Percentiles rank a stretch among this genome's conserved stretches.
Evolutionary conservation across 2,329 filamentous ascomycete species (phyloP).

Genomic region (Cytospora leucostoma): DNA sequence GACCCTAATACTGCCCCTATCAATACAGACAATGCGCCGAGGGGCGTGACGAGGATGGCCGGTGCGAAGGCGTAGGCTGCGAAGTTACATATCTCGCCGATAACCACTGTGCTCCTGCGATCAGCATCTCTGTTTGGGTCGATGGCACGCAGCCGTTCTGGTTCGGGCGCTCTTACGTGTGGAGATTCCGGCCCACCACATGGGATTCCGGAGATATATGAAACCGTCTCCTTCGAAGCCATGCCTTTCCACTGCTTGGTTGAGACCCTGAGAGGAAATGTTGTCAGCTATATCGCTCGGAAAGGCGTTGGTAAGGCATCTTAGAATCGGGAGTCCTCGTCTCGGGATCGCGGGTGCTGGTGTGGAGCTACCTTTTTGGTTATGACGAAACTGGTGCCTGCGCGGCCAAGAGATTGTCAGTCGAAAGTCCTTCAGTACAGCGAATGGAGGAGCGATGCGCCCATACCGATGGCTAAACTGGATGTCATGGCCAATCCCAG

Average conservation of each 20-base stretch:
- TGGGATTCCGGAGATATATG: slow-evolving; percentile 88
- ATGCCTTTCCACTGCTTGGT: slow-evolving; percentile 85
- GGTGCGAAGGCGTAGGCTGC: slow-evolving; percentile 97
- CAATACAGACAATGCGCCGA: slow-evolving; percentile 90
- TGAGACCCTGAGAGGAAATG: slow-evolving; percentile 65
- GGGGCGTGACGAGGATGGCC: slow-evolving; percentile 94
- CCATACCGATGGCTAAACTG: slow-evolving; percentile 73
- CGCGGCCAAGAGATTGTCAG: slow-evolving; percentile 25
- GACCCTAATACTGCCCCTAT: slow-evolving; percentile 94
- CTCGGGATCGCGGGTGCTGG: slow-evolving; percentile 5
- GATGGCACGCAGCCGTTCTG: slow-evolving; percentile 8
- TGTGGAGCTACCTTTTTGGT: slow-evolving; percentile 80
- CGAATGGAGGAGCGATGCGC: slow-evolving; percentile 30
- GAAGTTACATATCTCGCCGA: slow-evolving; percentile 96
- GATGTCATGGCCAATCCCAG: slow-evolving; percentile 73
- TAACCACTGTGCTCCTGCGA: slow-evolving; percentile 63
- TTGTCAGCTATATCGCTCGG: slow-evolving; percentile 13
- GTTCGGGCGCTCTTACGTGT: slow-evolving; percentile 65
- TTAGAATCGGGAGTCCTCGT: slow-evolving; percentile 22
- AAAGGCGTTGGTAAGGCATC: background rate
- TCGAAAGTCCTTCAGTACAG: slow-evolving; percentile 25
- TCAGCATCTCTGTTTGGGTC: slow-evolving; percentile 16
- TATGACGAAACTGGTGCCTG: slow-evolving; percentile 96
- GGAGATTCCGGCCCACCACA: slow-evolving; percentile 95
- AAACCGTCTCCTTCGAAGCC: slow-evolving; percentile 97